phyloP scores from a whole-genome alignment of 2,329 filamentous ascomycete genomes.

The Diplodia sapinea region DNA sequence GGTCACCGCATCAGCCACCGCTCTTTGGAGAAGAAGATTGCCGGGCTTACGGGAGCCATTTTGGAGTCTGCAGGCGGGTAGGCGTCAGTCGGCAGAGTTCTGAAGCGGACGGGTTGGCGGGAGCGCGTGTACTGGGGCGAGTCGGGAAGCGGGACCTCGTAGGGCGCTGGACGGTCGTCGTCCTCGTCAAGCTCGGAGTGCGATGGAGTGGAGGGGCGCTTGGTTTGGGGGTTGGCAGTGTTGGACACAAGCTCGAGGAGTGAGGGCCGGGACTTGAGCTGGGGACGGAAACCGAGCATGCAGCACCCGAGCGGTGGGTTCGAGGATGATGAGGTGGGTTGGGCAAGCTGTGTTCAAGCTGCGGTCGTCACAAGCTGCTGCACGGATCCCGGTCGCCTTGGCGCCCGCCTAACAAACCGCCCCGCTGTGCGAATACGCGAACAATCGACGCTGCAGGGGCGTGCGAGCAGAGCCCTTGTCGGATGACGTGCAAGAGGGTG shows the following conservation, averaged over 20 bases:
- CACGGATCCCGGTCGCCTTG: conserved; percentile 29
- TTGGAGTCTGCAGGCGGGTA: conserved; percentile 33
- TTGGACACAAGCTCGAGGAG: conserved; percentile 66
- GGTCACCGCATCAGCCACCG: conserved; percentile 31
- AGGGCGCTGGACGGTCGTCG: conserved; percentile 30
- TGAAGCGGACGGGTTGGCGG: background rate
- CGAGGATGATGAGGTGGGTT: conserved; percentile 28
- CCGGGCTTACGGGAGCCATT: conserved; percentile 43
- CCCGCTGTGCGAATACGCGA: conserved; percentile 6
- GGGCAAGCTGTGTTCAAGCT: conserved; percentile 30
- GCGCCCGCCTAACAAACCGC: conserved; percentile 24
- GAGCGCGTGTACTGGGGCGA: conserved; percentile 38
- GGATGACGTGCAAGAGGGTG: background rate
- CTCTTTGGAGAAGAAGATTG: background rate
- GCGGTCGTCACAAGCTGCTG: conserved; percentile 31
- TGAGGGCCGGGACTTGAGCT: conserved; percentile 65
- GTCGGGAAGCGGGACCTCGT: conserved; percentile 40
- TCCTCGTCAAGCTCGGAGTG: conserved; percentile 30
- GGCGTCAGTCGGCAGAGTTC: conserved; percentile 6
- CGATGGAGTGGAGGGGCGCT: conserved; percentile 31
- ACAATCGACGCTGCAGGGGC: background rate
- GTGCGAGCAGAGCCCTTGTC: background rate
- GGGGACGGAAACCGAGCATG: conserved; percentile 65
- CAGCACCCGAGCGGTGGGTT: conserved; percentile 36
- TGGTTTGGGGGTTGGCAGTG: conserved; percentile 54